Conservation (phyloP, 768 basidiomycete genomes). For the Boletus eberwhitei region DNA sequence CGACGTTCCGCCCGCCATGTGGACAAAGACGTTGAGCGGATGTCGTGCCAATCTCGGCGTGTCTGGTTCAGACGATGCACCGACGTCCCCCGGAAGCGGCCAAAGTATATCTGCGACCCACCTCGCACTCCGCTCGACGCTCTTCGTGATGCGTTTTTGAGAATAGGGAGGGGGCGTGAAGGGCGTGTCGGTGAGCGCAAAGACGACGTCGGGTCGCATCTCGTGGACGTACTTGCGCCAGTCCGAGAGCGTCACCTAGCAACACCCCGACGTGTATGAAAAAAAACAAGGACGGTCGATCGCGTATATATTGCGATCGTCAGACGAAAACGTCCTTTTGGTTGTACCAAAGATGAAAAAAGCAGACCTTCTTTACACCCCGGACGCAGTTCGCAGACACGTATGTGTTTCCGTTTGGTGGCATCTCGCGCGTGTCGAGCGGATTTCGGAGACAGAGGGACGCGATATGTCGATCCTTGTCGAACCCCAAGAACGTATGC, state of each 20-base stretch:
- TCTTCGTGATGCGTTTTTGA: constrained; percentile 75
- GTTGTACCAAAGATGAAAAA: background rate
- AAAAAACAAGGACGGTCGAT: background rate
- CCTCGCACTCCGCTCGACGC: constrained; percentile 60
- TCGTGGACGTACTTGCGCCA: constrained; percentile 54
- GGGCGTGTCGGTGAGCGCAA: constrained; percentile 69
- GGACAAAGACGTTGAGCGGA: constrained; percentile 56
- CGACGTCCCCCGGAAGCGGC: constrained; percentile 11
- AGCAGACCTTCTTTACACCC: constrained; percentile 66
- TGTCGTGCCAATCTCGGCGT: constrained; percentile 6
- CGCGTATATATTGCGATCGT: background rate
- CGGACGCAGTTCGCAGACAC: constrained; percentile 58
- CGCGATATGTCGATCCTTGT: constrained; percentile 44
- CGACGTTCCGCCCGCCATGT: constrained; percentile 63
- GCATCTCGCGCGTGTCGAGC: constrained; percentile 60
- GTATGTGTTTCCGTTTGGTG: constrained; percentile 61
- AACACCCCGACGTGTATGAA: background rate
- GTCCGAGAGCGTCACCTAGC: constrained; percentile 50
- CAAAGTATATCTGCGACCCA: constrained; percentile 63
- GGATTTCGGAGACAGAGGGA: constrained; percentile 68
- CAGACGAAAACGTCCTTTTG: background rate
- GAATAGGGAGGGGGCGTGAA: constrained; percentile 64
- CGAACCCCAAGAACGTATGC: constrained; percentile 65
- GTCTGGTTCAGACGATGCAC: background rate
- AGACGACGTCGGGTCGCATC: constrained; percentile 65